Conservation (phyloP, 2,329 filamentous ascomycete genomes). For the Fusarium sp. region DNA sequence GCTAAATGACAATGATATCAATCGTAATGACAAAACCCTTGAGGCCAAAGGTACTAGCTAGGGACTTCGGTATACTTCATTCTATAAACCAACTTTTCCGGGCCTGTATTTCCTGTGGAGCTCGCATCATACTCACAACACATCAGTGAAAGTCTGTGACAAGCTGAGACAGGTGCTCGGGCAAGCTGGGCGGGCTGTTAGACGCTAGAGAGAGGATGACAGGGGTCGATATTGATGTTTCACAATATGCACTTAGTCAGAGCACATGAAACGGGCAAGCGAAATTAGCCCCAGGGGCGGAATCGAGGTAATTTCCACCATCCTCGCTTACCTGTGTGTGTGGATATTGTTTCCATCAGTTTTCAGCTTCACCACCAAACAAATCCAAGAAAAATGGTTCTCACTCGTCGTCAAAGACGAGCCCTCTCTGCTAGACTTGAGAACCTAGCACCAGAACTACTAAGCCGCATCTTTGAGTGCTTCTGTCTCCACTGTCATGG, state of each 20-base stretch:
- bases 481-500: background rate
- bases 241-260: background rate
- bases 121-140: background rate
- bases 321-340: background rate
- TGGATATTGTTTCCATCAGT: background rate
- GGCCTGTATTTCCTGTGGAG: background rate
- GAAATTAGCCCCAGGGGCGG: background rate
- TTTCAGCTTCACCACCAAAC: background rate
- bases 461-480: background rate
- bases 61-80: background rate
- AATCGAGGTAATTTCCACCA: background rate
- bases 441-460: background rate
- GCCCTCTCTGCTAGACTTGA: background rate
- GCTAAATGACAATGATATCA: background rate
- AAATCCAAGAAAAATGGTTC: background rate
- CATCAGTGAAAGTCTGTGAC: background rate
- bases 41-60: background rate
- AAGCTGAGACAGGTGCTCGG: background rate
- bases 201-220: background rate
- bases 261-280: background rate
- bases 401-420: background rate
- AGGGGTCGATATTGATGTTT: background rate
- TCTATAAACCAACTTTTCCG: background rate
- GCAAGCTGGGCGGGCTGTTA: background rate
- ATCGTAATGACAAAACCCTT: background rate